Conservation (phyloP, 352 stramenopile species). For the Phytophthora lateralis region DNA sequence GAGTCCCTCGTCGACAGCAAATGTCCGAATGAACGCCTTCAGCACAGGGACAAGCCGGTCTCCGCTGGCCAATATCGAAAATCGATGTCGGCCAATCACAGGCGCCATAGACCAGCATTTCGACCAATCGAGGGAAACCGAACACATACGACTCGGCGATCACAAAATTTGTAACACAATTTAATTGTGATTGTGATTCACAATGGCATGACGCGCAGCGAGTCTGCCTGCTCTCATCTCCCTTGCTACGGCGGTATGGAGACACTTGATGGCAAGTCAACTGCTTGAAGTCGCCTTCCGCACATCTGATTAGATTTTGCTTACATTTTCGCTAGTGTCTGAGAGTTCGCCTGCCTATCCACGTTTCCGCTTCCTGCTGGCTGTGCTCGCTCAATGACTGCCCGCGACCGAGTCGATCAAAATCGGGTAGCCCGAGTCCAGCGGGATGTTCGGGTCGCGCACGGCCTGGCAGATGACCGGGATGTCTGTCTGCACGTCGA, state of each 20-base stretch:
- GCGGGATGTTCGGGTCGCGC: constrained; percentile 81
- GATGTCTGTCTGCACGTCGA: constrained; percentile 93
- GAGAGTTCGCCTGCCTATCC: constrained; percentile 15
- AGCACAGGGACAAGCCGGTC: neutral
- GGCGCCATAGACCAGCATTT: neutral
- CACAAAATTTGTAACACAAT: too few relatives aligned
- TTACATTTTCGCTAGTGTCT: constrained; percentile 26
- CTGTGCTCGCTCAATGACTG: constrained; percentile 45
- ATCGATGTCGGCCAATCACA: neutral
- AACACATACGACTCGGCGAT: constrained; percentile 17
- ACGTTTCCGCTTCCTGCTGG: neutral
- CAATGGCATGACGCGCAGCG: constrained; percentile 9
- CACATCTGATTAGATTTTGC: constrained; percentile 4
- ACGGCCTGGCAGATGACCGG: constrained; percentile 93
- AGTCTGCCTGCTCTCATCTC: neutral
- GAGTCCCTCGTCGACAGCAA: constrained; percentile 13
- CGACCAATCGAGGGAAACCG: constrained; percentile 18
- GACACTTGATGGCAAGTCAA: neutral
- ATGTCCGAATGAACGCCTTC: constrained; percentile 12
- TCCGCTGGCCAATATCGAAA: constrained; percentile 7
- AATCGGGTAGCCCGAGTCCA: constrained; percentile 96
- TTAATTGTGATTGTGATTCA: too few relatives aligned
- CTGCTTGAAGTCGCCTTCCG: neutral
- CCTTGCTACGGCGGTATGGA: constrained; percentile 11
- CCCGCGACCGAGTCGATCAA: constrained; percentile 95